A percentile compares a stretch with the other conserved stretches of the same genome.
These are phyloP conservation scores for Solanum piurae DNA, from an alignment of 257 asterid species.

Conservation along the genomic window DNA sequence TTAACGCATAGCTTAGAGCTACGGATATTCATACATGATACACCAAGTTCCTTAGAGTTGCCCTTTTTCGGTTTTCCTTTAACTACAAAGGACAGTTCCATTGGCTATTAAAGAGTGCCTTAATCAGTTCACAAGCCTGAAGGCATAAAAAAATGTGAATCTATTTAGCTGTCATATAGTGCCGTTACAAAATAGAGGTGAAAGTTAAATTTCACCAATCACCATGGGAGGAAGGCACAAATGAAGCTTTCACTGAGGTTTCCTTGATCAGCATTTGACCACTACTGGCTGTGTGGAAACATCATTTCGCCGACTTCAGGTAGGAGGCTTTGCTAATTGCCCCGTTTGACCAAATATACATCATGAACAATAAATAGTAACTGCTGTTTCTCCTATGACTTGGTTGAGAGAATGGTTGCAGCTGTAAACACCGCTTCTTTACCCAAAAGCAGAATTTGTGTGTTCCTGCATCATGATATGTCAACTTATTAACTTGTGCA, in stretches of 20 bases:
- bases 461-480: slow-evolving; percentile 33
- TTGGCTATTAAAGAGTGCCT: background rate
- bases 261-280: background rate
- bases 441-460: slow-evolving; percentile 22
- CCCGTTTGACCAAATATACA: background rate
- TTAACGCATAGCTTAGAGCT: background rate
- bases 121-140: background rate
- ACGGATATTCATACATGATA: background rate
- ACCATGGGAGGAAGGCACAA: background rate
- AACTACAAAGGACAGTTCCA: background rate
- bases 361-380: background rate
- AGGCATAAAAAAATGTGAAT: background rate
- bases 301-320: background rate
- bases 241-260: background rate
- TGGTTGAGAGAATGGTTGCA: slow-evolving; percentile 43
- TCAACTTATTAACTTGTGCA: background rate
- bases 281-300: background rate
- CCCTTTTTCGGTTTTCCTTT: background rate
- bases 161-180: background rate
- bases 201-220: background rate
- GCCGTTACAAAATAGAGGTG: background rate
- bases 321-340: background rate
- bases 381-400: slow-evolving; percentile 6
- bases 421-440: slow-evolving; percentile 74
- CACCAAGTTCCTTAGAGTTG: background rate